Evolutionary conservation across 805 yeast species (phyloP).

Genomic region (Kluyveromyces siamensis): DNA sequence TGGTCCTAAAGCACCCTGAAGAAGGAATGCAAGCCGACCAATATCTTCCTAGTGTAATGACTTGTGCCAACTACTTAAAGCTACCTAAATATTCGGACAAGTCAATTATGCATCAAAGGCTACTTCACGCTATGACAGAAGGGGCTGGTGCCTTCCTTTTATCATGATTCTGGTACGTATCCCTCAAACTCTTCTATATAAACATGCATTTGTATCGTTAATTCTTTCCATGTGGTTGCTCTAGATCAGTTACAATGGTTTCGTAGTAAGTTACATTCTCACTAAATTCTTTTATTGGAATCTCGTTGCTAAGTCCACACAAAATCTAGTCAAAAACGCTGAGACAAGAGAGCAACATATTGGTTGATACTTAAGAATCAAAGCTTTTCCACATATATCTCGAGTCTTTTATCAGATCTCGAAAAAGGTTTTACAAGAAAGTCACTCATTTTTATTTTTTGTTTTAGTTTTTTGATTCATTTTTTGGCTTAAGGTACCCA

Average conservation of each 20-base stretch:
- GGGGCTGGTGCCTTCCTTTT: conserved; percentile 84
- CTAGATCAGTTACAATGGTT: too few species aligned
- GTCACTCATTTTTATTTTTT: neutral
- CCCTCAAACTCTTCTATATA: neutral
- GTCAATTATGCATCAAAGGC: conserved; percentile 47
- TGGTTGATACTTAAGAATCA: too few species aligned
- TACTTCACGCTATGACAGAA: conserved; percentile 68
- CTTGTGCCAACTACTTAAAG: conserved; percentile 91
- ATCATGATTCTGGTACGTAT: conserved; percentile 35
- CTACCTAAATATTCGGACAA: conserved; percentile 70
- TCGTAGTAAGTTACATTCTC: neutral
- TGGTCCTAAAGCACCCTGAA: conserved; percentile 78
- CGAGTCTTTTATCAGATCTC: neutral
- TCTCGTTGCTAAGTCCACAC: neutral
- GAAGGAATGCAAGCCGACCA: conserved; percentile 60
- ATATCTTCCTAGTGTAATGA: conserved; percentile 94
- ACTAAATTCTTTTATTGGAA: neutral
- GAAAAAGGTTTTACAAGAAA: neutral
- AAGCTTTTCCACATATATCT: too few species aligned
- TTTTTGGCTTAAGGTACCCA: neutral
- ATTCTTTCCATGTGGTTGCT: neutral
- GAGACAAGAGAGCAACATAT: too few species aligned
- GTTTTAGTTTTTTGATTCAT: too few species aligned
- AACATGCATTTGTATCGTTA: neutral
- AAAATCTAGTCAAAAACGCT: too few species aligned